Percentiles rank a stretch among this genome's conserved stretches.
phyloP scores from a whole-genome alignment of 257 asterid genomes.

The Penstemon newberryi region DNA sequence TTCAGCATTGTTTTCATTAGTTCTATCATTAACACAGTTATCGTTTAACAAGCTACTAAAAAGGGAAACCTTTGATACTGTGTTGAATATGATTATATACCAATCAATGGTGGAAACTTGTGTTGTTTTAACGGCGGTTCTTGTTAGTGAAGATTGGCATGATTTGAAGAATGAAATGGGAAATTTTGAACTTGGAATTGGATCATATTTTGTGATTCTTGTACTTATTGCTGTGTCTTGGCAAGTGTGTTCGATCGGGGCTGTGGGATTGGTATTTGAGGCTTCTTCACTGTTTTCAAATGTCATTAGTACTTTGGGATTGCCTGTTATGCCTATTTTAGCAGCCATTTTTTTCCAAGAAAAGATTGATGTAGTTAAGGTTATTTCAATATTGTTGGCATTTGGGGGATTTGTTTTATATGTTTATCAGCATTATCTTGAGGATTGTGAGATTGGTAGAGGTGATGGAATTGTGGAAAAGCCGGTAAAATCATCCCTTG shows the following conservation, averaged over 20 bases:
- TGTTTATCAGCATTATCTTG: constrained; percentile 38
- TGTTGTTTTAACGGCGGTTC: constrained; percentile 19
- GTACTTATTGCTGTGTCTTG: constrained; percentile 35
- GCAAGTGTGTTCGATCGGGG: constrained; percentile 41
- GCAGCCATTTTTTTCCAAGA: constrained; percentile 46
- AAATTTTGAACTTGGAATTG: constrained; percentile 33
- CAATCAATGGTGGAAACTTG: constrained; percentile 35
- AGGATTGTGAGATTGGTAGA: not conserved
- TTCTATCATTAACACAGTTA: constrained; percentile 40
- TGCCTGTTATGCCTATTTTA: constrained; percentile 41
- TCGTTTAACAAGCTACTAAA: constrained; percentile 31
- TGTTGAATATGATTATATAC: constrained; percentile 36
- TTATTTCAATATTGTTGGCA: constrained; percentile 38
- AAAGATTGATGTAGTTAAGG: constrained; percentile 37
- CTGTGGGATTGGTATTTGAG: constrained; percentile 38
- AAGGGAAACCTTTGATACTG: constrained; percentile 27
- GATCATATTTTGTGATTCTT: constrained; percentile 27
- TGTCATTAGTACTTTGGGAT: constrained; percentile 40
- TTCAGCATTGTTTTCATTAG: constrained; percentile 35
- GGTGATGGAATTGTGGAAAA: not conserved
- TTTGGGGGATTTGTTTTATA: constrained; percentile 47
- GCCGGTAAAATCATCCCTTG: not conserved
- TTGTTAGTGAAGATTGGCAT: constrained; percentile 32
- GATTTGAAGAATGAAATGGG: constrained; percentile 36
- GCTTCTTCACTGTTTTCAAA: constrained; percentile 49